Evolutionary conservation across 2,329 filamentous ascomycete genomes (phyloP), one percentile per base, ranked within the genome.

Genomic region (Fusarium pseudocircinatum): DNA sequence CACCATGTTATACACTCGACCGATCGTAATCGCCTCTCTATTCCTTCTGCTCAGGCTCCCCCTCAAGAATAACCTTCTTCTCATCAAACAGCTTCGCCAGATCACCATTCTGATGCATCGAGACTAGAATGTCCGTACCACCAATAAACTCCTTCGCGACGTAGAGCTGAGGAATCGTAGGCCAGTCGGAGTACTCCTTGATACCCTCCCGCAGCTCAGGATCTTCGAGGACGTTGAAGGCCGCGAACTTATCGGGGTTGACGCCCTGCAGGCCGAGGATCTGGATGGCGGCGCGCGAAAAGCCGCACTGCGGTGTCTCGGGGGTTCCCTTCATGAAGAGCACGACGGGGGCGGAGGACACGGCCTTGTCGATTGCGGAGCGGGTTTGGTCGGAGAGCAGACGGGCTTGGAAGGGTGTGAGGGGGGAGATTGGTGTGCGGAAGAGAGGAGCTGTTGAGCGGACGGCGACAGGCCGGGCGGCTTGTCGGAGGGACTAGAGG

Each of bases 301-400:
- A 99, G 50, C 96, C 96, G 84, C 96, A 99, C 83, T 98, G 95
- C 26, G 96, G 96, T 69, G 91, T 94, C 85, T 98, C 95, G 66
- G 96, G 96, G 3, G 96, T 98, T 67, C 96, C 96, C 87, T 99
- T 99, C 96, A 99, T 99, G 87, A 99, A 99, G 64, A 99, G 88
- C 2, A 99, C 96, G 1, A 99, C 96, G 5, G 96, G 96, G 1
- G 95, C 93, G 2, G 95, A 95, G 30, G 85, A 87, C 22, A 99
- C 92, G 37, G 96, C 96, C 82, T 95, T 94, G 83, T 98, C 94
- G 78, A 99, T 99, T 32, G 95, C 95, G 43, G 90, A 84, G 70
- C 89, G 91, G 16, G 94, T 96, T 80, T 94, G 89, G 77, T 92
- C 89, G 37, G 96, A 98, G 53, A 99, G 89, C 44, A 94, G 88